Evolutionary conservation across 805 yeast species (phyloP).

Genomic region (Lachancea waltii): DNA sequence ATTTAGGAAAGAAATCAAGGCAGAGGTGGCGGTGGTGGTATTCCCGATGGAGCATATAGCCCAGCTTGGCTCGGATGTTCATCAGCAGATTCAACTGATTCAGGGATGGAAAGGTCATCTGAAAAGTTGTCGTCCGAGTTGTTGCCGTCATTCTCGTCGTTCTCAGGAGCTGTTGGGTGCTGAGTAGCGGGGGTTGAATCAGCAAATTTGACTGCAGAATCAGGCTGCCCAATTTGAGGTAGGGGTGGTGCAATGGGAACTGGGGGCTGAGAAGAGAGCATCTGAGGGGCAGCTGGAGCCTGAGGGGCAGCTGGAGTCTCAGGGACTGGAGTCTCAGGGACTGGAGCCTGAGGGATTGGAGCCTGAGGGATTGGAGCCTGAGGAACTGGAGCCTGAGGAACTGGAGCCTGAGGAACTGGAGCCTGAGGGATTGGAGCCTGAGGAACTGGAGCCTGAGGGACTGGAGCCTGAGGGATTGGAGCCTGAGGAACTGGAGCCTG

Average conservation of each 20-base stretch:
- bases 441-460: conserved; percentile 6
- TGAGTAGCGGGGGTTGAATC: not conserved
- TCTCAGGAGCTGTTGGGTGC: not conserved
- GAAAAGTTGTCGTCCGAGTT: conserved; percentile 27
- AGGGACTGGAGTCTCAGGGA: conserved; percentile 15
- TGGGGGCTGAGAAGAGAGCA: not conserved
- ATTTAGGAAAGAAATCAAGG: conserved; percentile 10
- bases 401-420: conserved; percentile 19
- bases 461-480: conserved; percentile 3
- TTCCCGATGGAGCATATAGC: conserved; percentile 17
- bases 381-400: conserved; percentile 6
- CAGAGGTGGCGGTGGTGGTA: conserved; percentile 32
- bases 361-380: conserved; percentile 17
- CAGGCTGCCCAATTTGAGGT: conserved; percentile 20
- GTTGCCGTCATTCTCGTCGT: conserved; percentile 11
- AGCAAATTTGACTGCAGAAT: conserved; percentile 6
- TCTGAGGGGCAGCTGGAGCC: conserved; percentile 40
- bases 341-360: conserved; percentile 15
- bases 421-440: conserved; percentile 8
- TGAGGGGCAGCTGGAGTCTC: conserved; percentile 31
- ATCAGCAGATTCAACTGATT: conserved; percentile 30
- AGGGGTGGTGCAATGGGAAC: conserved; percentile 40
- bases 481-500: conserved; percentile 4
- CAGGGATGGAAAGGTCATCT: conserved; percentile 31
- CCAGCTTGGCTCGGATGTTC: conserved; percentile 4